Conservation (phyloP, 2,329 filamentous ascomycete species). For the Geosmithia flava region DNA sequence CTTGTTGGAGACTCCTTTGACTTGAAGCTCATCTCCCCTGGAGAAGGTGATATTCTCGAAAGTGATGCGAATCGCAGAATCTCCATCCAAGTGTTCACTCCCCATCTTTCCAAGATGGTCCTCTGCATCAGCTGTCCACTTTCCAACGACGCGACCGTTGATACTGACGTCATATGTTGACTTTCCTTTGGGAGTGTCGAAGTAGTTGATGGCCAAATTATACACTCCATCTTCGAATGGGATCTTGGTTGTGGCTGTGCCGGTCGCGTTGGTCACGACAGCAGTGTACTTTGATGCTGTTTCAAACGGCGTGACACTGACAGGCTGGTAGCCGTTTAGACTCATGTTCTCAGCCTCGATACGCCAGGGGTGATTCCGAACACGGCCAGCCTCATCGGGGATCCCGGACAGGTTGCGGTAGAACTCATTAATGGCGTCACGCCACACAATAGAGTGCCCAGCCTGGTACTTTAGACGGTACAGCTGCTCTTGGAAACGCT, state of each 20-base stretch:
- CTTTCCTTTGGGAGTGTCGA: constrained; percentile 45
- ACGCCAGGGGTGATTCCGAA: constrained; percentile 50
- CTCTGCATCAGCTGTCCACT: constrained; percentile 49
- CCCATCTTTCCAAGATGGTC: constrained; percentile 44
- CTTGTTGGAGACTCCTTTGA: constrained; percentile 46
- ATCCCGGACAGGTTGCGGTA: constrained; percentile 51
- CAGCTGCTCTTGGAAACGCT: constrained; percentile 45
- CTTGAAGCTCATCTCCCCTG: constrained; percentile 37
- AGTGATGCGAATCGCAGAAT: constrained; percentile 50
- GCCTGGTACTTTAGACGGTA: constrained; percentile 53
- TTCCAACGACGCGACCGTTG: constrained; percentile 36
- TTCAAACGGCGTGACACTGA: constrained; percentile 44
- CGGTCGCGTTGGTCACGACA: constrained; percentile 39
- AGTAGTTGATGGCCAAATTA: constrained; percentile 55
- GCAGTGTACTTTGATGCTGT: constrained; percentile 41
- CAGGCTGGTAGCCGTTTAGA: constrained; percentile 42
- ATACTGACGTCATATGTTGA: constrained; percentile 43
- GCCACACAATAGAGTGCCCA: constrained; percentile 59
- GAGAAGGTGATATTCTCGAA: constrained; percentile 36
- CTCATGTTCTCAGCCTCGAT: constrained; percentile 57
- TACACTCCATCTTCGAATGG: constrained; percentile 41
- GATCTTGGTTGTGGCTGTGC: constrained; percentile 30
- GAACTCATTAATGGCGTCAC: constrained; percentile 53
- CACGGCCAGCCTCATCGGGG: constrained; percentile 39
- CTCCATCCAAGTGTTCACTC: constrained; percentile 48